Base-by-base conservation (phyloP, 441 rosid genomes). In the Omphalea diandra region DNA sequence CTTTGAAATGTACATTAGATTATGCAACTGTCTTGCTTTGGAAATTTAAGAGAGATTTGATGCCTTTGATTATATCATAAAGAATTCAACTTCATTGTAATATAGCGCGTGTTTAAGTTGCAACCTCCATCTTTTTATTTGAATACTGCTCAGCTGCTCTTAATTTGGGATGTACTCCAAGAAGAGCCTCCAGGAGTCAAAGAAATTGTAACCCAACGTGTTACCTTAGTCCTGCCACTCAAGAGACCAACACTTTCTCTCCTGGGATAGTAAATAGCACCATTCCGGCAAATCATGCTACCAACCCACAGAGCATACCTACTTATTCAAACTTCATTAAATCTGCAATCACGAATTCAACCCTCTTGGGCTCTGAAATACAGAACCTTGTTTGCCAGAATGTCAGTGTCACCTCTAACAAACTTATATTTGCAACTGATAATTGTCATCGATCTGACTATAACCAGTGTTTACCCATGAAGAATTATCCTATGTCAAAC, bases 171-270 rank as follows among this genome's bases (percentile, higher is more conserved):
- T 95, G 99, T 76, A 77, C 85, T 71, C 90, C 98, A 3, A 90
- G 88, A 71, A 87, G 87, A 83, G 89, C 99, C 77, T 87, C 97
- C 0, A 89, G 99, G 84, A 93, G 99, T 82, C 94, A 95, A 79
- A 77, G 98, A 46, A 90, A 93, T 73, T 80, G 80, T 69, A 84
- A 82, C 77, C 86, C 88, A 29, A 88, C 92, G 82, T 85, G 81
- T 73, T 94, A 94, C 78, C 96, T 94, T 8, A 75, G 75, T 57
- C 88, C 93, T 12, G 78, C 80, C 75, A 54, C 78, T 47, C 91
- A 80, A 62, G 93, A 84, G 54, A 76, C 75, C 22, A 57, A 46
- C 71, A 33, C 40, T 46, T 44, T 46, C 46, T 68, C 83, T 4
- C 76, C 82, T 62, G 76, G 63, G 31, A 27, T 52, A n/a, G 26